Conservation (phyloP, 331 rosid genomes). For the Pyrus hybrid region DNA sequence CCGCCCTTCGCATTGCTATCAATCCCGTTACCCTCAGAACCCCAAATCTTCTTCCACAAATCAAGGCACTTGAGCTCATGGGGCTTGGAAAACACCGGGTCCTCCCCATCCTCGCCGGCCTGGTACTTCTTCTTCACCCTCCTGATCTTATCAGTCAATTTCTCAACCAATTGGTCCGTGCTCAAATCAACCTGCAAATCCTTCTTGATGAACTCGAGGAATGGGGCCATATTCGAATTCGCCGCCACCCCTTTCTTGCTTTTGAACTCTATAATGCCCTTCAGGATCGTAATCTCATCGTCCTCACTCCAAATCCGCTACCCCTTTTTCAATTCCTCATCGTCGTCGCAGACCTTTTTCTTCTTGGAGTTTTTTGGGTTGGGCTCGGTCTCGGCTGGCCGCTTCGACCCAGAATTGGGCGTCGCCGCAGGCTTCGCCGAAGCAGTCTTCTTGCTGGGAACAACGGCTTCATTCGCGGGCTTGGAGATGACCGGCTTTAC, state of each 20-base stretch:
- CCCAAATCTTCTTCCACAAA: slow-evolving; percentile 39
- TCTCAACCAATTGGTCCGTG: slow-evolving; percentile 2
- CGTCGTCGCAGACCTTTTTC: slow-evolving; percentile 28
- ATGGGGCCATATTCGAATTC: slow-evolving; percentile 16
- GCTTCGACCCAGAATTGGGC: slow-evolving; percentile 7
- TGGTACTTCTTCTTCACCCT: slow-evolving; percentile 40
- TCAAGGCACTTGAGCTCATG: slow-evolving; percentile 24
- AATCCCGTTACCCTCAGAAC: slow-evolving; percentile 6
- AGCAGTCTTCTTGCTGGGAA: not conserved
- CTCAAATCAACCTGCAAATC: slow-evolving; percentile 28
- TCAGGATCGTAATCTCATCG: slow-evolving; percentile 34
- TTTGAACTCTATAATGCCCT: slow-evolving; percentile 38
- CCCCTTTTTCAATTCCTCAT: slow-evolving; percentile 27
- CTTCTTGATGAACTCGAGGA: slow-evolving; percentile 33
- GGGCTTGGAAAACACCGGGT: slow-evolving; percentile 26
- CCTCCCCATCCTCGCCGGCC: slow-evolving; percentile 22
- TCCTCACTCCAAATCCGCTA: slow-evolving; percentile 38
- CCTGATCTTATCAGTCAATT: slow-evolving; percentile 33
- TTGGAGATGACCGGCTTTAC: slow-evolving; percentile 34
- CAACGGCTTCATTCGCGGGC: slow-evolving; percentile 11
- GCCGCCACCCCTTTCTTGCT: slow-evolving; percentile 27
- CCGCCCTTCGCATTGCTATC: not conserved
- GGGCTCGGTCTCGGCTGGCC: slow-evolving; percentile 6
- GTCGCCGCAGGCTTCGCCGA: not conserved
- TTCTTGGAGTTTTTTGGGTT: slow-evolving; percentile 21